Base-by-base conservation (phyloP, 495 filamentous ascomycete species). In the Penicillium nucicola region DNA sequence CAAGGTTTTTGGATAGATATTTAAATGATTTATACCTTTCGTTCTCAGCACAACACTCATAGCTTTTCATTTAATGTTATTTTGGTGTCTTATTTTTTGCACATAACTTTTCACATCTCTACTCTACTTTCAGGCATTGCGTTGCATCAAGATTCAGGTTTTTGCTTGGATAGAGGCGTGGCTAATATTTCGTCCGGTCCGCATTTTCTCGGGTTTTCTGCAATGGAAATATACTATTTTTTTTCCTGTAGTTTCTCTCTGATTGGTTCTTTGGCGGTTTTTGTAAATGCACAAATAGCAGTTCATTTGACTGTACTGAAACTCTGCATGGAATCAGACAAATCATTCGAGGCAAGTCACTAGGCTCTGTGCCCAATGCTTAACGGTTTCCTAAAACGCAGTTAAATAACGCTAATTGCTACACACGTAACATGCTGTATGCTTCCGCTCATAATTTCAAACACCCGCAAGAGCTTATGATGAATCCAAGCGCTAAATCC, bases 1-100 rank as follows among this genome's bases (percentile, higher is more conserved):
- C 63, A 97, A 92, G 74, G 63, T 92, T 35, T 97, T 97, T 78
- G 88, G 89, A 23, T 75, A 55, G 66, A 48, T 32, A 12, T 22
- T 22, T 40, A 17, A 31, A 23, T 33, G 28, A 40, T 50, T 45
- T 32, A 34, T 13, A 19, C n/a, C 4, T 31, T 42, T 36, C 19
- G 17, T 22, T 49, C 18, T 12, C 43, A 22, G 38, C 39, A 43
- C 38, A 44, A 20, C 36, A 48, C 15, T 28, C 45, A 44, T 41
- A 37, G 48, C 42, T 18, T 50, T 14, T 34, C 34, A 38, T 47
- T 42, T 34, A 55, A 52, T 54, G 46, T 18, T 20, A 34, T 37
- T 43, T 28, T 39, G 11, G 34, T 43, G 56, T 19, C 44, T 42
- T 42, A 42, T 42, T 30, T 35, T 42, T 22, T 30, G 48, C 19